Evolutionary conservation across 495 filamentous ascomycete species (phyloP), one percentile per base, ranked within the genome.

Genomic region (Immersiella caudata): DNA sequence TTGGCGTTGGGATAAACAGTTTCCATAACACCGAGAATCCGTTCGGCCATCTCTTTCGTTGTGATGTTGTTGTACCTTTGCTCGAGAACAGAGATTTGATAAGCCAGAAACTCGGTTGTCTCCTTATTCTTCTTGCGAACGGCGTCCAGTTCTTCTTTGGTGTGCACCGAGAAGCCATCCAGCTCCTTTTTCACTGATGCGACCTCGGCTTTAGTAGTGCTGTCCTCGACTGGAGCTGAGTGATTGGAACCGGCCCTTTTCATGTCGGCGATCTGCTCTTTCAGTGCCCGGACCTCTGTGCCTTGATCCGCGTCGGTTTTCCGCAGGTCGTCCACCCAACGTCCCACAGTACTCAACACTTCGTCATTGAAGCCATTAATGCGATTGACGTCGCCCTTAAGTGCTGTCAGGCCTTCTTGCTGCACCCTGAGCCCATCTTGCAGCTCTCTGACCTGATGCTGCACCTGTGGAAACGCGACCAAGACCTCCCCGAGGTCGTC

Each of bases 21-120:
- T 58, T 71, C 66, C 18, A 79, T 22, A 9, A 72, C 66, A 0
- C 70, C 72, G 0, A 76, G 68, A 6, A 78, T 70, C 16, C 58
- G 36, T 40, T 77, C 69, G 0, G 69, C 71, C 1, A 79, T 55
- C 0, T 65, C 46, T 25, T 68, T 70, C 18, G 76, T 76, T 20
- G 72, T 58, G 14, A 79, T 35, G 35, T 77, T 79, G 60, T 71
- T 73, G 25, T 56, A 77, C 7, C 67, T 70, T 11, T 67, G 52
- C 52, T 76, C 65, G 16, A 78, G 55, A 0, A 14, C 27, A 36
- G 24, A 9, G 16, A 54, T 51, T 22, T 29, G 61, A 21, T 51
- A 12, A 7, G 8, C 3, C 9, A 63, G 33, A 36, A 46, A 21
- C 1, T 65, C 62, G 12, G 68, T 21, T 14, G 63, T 67, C 25